A percentile compares a stretch with the other conserved stretches of the same genome.
phyloP scores from a whole-genome alignment of 2,329 filamentous ascomycete genomes.

The Aspergillus calidoustus region DNA sequence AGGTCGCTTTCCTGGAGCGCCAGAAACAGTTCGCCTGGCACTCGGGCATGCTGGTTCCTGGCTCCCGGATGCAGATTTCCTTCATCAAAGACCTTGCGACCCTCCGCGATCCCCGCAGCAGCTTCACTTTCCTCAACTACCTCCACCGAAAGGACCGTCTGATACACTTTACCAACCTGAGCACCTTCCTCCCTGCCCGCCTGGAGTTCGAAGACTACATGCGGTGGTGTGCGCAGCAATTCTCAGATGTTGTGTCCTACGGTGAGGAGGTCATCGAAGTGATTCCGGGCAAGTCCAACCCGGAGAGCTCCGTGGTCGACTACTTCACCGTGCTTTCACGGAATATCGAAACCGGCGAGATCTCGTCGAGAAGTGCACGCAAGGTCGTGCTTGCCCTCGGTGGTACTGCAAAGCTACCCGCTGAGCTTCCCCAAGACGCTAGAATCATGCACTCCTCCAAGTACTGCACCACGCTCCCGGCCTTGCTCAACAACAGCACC shows the following conservation, averaged over 20 bases:
- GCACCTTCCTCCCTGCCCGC: conserved; percentile 83
- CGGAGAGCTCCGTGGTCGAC: conserved; percentile 58
- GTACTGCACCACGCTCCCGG: conserved; percentile 62
- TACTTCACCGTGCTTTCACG: conserved; percentile 71
- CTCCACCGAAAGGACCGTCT: conserved; percentile 80
- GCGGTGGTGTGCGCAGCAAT: conserved; percentile 84
- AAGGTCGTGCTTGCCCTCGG: conserved; percentile 69
- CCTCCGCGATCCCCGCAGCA: conserved; percentile 80
- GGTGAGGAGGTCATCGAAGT: conserved; percentile 76
- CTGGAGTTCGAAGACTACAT: conserved; percentile 96
- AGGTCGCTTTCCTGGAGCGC: conserved; percentile 85
- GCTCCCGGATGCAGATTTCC: conserved; percentile 95
- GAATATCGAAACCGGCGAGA: conserved; percentile 56
- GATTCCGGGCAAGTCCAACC: conserved; percentile 59
- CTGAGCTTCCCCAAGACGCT: conserved; percentile 68
- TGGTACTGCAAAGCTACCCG: conserved; percentile 72
- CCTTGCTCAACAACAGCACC: conserved; percentile 43
- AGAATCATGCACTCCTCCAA: conserved; percentile 86
- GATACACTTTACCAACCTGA: conserved; percentile 86
- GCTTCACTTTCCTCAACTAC: conserved; percentile 97
- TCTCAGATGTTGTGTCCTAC: conserved; percentile 75
- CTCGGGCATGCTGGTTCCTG: conserved; percentile 90
- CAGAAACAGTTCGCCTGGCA: conserved; percentile 88
- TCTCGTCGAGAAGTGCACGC: conserved; percentile 46
- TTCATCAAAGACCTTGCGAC: conserved; percentile 97